These are phyloP conservation scores for Ustilago tritici DNA, from an alignment of 1,284 basidiomycete species.

Conservation along the genomic window DNA sequence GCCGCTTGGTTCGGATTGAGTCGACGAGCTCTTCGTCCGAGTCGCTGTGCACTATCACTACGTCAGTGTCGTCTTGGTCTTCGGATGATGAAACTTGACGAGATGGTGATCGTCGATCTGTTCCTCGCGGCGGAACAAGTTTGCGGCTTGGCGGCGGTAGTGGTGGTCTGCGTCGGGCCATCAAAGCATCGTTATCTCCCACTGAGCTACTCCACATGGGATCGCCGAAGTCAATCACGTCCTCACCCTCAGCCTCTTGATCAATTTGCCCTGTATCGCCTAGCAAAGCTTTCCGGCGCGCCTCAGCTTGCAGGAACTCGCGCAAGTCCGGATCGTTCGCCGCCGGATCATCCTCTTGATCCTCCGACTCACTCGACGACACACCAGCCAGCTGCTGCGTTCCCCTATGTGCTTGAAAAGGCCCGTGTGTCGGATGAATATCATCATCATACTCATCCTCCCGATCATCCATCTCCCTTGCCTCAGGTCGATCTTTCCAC, in stretches of 20 bases:
- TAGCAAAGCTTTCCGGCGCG: conserved; percentile 35
- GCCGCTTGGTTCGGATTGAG: conserved; percentile 30
- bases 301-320: conserved; percentile 55
- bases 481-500: conserved; percentile 40
- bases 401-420: background rate
- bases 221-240: conserved; percentile 46
- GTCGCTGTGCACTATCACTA: conserved; percentile 39
- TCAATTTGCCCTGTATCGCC: conserved; percentile 16
- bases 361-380: conserved; percentile 28
- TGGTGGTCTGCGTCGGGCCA: background rate
- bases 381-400: background rate
- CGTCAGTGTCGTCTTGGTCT: conserved; percentile 35
- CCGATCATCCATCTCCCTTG: conserved; percentile 22
- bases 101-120: background rate
- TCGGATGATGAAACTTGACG: conserved; percentile 21
- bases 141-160: background rate
- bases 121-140: background rate
- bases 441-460: conserved; percentile 31
- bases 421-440: conserved; percentile 26
- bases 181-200: background rate
- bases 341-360: conserved; percentile 28
- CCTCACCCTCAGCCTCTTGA: conserved; percentile 29
- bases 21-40: conserved; percentile 45
- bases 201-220: conserved; percentile 20
- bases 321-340: conserved; percentile 52